A percentile compares a stretch with the other conserved stretches of the same genome.
These are phyloP conservation scores for Phytophthora citrophthora DNA, from an alignment of 352 stramenopile species.

Conservation along the genomic window DNA sequence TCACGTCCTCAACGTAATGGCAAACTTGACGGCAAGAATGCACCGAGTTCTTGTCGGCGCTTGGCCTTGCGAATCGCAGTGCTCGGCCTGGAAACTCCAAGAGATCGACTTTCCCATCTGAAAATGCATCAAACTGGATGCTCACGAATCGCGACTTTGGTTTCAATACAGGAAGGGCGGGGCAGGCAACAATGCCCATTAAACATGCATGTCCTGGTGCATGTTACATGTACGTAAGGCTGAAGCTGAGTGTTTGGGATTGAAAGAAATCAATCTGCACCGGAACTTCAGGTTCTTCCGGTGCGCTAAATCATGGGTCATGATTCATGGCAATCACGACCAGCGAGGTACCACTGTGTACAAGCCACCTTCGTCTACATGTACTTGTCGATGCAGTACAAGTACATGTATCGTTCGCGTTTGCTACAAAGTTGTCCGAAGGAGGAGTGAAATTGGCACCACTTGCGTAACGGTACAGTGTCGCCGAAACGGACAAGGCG, in stretches of 20 bases:
- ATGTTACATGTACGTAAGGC: not conserved
- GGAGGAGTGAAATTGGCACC: too few species aligned
- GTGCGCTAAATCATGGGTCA: too few species aligned
- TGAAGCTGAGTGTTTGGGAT: not conserved
- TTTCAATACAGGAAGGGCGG: too few species aligned
- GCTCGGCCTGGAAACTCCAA: not conserved
- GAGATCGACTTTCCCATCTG: constrained; percentile 10
- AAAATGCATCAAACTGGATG: not conserved
- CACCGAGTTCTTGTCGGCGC: not conserved
- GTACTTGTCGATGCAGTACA: not conserved
- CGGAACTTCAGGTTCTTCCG: not conserved
- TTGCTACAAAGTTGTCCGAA: not conserved
- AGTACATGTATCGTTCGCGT: not conserved
- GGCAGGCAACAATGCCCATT: not conserved
- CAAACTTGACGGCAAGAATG: not conserved
- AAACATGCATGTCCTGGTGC: too few species aligned
- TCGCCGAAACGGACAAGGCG: not conserved
- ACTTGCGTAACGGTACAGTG: too few species aligned
- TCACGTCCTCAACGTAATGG: constrained; percentile 1
- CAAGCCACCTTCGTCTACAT: not conserved
- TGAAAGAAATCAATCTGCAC: not conserved
- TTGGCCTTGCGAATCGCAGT: not conserved
- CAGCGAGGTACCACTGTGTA: not conserved
- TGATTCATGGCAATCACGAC: not conserved
- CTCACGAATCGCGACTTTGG: too few species aligned